A percentile compares a stretch with the other conserved stretches of the same genome.
Conservation (phyloP, 139 green algal genomes). For the Closterium sp. region DNA sequence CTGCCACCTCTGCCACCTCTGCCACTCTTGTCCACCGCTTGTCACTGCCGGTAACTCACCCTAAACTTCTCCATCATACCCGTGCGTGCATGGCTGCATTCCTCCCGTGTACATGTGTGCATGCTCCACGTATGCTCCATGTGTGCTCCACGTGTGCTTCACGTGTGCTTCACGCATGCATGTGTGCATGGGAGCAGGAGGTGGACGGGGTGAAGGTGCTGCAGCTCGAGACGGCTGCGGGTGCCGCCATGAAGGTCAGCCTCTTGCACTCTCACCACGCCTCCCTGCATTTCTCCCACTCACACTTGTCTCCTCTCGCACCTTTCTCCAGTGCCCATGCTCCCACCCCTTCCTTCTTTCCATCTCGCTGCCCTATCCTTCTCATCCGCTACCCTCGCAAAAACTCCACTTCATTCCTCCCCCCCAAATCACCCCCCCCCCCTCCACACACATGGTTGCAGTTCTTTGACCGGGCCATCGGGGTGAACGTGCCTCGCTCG, state of each 20-base stretch:
- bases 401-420: neutral
- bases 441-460: neutral
- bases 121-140: neutral
- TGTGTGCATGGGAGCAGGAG: slow-evolving; percentile 24
- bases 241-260: slow-evolving; percentile 30
- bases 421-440: neutral
- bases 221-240: slow-evolving; percentile 31
- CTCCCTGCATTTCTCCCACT: neutral
- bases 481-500: slow-evolving; percentile 37
- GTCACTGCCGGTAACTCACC: too few species aligned
- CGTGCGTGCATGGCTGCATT: neutral
- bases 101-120: neutral
- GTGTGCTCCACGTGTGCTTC: neutral
- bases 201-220: slow-evolving; percentile 40
- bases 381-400: neutral
- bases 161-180: neutral
- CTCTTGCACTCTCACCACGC: neutral
- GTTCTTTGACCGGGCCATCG: slow-evolving; percentile 41
- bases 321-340: neutral
- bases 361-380: neutral
- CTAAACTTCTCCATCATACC: neutral
- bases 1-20: neutral
- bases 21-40: too few species aligned
- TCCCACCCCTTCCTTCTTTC: neutral
- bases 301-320: neutral